Percentiles rank a stretch among this genome's conserved stretches.
phyloP scores from a whole-genome alignment of 2,329 filamentous ascomycete genomes.

The Pyrenochaeta sp. region DNA sequence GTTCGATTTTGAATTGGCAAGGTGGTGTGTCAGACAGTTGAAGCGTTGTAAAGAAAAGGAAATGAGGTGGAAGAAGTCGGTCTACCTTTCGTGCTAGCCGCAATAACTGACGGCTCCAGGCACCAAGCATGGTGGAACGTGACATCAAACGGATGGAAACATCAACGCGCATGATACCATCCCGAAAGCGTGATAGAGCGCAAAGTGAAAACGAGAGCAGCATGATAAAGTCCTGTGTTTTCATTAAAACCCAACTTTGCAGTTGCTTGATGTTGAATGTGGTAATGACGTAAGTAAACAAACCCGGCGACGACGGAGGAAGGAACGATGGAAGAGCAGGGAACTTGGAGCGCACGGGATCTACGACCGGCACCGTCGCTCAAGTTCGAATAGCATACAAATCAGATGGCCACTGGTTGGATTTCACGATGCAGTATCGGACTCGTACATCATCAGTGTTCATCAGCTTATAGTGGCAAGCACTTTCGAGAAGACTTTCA shows the following conservation, averaged over 20 bases:
- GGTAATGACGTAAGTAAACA: background rate
- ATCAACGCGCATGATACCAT: background rate
- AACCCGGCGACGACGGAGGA: background rate
- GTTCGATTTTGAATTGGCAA: background rate
- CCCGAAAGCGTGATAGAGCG: background rate
- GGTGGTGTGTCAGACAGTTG: background rate
- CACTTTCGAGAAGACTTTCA: too few relatives aligned
- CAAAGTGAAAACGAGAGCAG: background rate
- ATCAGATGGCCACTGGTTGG: too few relatives aligned
- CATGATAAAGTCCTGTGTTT: background rate
- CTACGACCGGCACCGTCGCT: too few relatives aligned
- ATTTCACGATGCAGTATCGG: too few relatives aligned
- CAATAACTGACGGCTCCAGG: constrained; percentile 5
- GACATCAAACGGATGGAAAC: constrained; percentile 7
- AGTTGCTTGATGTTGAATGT: background rate
- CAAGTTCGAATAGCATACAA: too few relatives aligned
- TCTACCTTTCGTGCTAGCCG: background rate
- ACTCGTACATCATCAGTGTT: too few relatives aligned
- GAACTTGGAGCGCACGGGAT: too few relatives aligned
- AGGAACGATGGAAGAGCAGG: background rate
- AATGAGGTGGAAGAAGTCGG: background rate
- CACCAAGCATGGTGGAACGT: constrained; percentile 16
- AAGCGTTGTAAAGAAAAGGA: background rate
- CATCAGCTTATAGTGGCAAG: too few relatives aligned
- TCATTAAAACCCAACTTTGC: background rate